Evolutionary conservation across 208 protist genomes (phyloP), one percentile per base, ranked within the genome.

Genomic region (Leishmania major): DNA sequence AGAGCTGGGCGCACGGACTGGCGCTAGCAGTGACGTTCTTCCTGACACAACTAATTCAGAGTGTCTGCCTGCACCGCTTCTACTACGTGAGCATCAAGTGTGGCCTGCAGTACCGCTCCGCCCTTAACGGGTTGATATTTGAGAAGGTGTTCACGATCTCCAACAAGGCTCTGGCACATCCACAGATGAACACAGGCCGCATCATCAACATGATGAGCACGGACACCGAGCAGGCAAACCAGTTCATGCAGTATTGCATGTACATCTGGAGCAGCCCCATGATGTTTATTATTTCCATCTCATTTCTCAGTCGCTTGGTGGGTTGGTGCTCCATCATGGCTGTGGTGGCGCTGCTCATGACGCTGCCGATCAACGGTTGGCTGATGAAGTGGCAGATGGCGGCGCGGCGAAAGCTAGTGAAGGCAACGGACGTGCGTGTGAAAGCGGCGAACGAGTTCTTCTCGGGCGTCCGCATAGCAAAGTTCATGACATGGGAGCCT

Each of bases 401-500:
- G 3, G 80, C 79, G 45, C 83, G 85, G 1, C 37, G 37, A 28
- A 47, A 80, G 15, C 91, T 49, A 45, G 83, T 89, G 17, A 78
- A 77, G 53, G 80, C 81, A 28, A 97, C 89, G 3, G 98, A 99
- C 82, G 85, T 84, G 28, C 94, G 98, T 73, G 81, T 99, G 45
- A 96, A 97, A 82, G 81, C 89, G 3, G 96, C 95, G 19, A 99
- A 98, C 85, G 96, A 99, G 83, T 91, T 99, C 60, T 81, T 99
- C 40, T 87, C 88, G 31, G 92, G 91, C 3, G 97, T 99, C 6
- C 91, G 96, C 28, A 80, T 99, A 0, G 95, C 96, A 43, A 99
- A 99, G 89, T 91, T 98, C 22, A 98, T 97, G 90, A 90, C 91
- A 28, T 99, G 96, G 96, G 97, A 99, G 81, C 82, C 91, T n/a